Percentiles rank a stretch among this genome's conserved stretches.
Evolutionary conservation across 257 asterid species (phyloP).

Genomic region (Jaltomata sinuosa): DNA sequence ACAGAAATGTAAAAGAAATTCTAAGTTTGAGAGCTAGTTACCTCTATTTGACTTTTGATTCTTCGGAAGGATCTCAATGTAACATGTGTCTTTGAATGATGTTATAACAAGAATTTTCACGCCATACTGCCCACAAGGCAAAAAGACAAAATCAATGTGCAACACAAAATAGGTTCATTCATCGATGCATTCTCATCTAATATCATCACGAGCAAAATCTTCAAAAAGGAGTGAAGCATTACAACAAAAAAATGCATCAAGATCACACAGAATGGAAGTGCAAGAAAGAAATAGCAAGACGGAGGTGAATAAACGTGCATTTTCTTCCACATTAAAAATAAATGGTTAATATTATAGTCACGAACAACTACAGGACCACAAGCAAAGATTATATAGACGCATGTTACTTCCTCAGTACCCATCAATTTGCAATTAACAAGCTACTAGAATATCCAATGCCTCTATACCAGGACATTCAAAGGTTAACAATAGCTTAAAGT

Average conservation of each 20-base stretch:
- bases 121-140: constrained; percentile 54
- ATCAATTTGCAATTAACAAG: background rate
- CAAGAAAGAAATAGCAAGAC: background rate
- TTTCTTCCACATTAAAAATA: background rate
- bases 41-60: constrained; percentile 82
- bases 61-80: constrained; percentile 89
- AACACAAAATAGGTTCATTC: background rate
- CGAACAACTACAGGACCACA: background rate
- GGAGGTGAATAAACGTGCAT: background rate
- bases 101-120: constrained; percentile 75
- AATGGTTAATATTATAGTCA: background rate
- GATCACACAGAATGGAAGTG: background rate
- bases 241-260: background rate
- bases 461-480: background rate
- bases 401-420: background rate
- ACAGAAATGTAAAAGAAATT: background rate
- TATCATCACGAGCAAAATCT: background rate
- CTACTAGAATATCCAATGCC: background rate
- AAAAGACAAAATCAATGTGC: constrained; percentile 15
- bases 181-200: background rate
- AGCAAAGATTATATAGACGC: background rate
- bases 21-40: constrained; percentile 2
- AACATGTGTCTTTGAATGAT: constrained; percentile 90
- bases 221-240: too few relatives aligned
- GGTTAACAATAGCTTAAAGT: background rate